Evolutionary conservation across 2,329 filamentous ascomycete species (phyloP).

Genomic region (Torrubiellomyces zombiae): DNA sequence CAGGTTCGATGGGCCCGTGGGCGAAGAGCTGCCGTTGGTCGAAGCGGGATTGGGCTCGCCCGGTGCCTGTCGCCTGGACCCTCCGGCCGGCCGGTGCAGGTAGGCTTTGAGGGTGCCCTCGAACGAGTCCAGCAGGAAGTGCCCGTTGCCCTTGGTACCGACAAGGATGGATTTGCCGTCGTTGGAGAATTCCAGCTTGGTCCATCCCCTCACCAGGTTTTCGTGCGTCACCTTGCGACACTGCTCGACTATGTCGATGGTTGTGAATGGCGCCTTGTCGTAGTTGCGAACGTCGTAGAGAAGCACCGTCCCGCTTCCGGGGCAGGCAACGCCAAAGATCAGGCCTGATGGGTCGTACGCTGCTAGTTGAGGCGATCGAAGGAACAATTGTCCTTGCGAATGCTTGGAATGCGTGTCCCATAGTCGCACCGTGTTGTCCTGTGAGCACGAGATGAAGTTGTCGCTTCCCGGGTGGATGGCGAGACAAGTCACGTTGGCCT

Average conservation of each 20-base stretch:
- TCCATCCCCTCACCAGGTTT: constrained; percentile 58
- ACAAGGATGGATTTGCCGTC: constrained; percentile 79
- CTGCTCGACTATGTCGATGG: constrained; percentile 59
- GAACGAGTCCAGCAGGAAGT: constrained; percentile 90
- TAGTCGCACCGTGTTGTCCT: constrained; percentile 78
- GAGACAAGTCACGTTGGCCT: constrained; percentile 66
- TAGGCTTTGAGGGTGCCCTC: constrained; percentile 65
- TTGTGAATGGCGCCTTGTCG: constrained; percentile 76
- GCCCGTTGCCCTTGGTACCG: constrained; percentile 67
- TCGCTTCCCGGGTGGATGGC: constrained; percentile 74
- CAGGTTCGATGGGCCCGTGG: constrained; percentile 20
- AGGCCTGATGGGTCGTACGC: constrained; percentile 86
- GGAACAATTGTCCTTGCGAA: constrained; percentile 62
- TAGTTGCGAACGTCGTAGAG: constrained; percentile 91
- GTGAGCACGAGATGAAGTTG: constrained; percentile 79
- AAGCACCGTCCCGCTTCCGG: constrained; percentile 60
- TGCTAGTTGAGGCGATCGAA: constrained; percentile 66
- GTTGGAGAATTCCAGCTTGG: constrained; percentile 86
- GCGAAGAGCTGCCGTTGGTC: constrained; percentile 8
- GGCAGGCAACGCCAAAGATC: constrained; percentile 79
- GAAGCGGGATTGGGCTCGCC: constrained; percentile 28
- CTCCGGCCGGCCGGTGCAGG: constrained; percentile 40
- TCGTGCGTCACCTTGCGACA: constrained; percentile 32
- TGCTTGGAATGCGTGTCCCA: constrained; percentile 79
- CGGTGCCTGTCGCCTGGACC: constrained; percentile 32